Evolutionary conservation across 2,329 filamentous ascomycete species (phyloP).

Genomic region (Aureobasidium sp.): DNA sequence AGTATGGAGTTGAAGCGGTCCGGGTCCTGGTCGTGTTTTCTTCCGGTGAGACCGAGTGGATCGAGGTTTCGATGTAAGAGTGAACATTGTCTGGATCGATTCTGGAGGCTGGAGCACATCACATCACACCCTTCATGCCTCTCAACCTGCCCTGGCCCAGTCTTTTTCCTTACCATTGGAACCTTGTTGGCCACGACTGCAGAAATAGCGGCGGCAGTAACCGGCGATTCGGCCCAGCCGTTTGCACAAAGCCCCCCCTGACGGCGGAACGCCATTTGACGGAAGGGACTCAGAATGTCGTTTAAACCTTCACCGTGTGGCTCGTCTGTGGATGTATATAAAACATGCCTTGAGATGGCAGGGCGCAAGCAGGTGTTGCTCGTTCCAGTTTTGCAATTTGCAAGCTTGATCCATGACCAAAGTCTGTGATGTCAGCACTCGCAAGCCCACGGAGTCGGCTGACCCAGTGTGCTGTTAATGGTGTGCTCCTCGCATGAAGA

Average conservation of each 20-base stretch:
- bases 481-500: conserved; percentile 10
- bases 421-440: conserved; percentile 12
- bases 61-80: neutral
- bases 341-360: neutral
- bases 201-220: conserved; percentile 10
- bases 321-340: neutral
- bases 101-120: conserved; percentile 1
- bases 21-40: neutral
- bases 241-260: neutral
- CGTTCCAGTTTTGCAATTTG: conserved; percentile 5
- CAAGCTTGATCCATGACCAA: neutral
- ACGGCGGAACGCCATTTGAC: neutral
- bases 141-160: neutral
- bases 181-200: conserved; percentile 3
- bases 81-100: neutral
- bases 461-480: conserved; percentile 5
- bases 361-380: conserved; percentile 9
- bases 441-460: conserved; percentile 6
- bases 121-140: conserved; percentile 4
- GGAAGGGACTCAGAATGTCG: conserved; percentile 2
- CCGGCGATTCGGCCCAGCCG: conserved; percentile 2
- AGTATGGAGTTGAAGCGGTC: neutral
- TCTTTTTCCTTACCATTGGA: neutral
- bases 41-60: neutral
- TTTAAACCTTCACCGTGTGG: neutral